Evolutionary conservation across 2,329 filamentous ascomycete genomes (phyloP), one percentile per base, ranked within the genome.

Genomic region (Fusarium tjaetaba): DNA sequence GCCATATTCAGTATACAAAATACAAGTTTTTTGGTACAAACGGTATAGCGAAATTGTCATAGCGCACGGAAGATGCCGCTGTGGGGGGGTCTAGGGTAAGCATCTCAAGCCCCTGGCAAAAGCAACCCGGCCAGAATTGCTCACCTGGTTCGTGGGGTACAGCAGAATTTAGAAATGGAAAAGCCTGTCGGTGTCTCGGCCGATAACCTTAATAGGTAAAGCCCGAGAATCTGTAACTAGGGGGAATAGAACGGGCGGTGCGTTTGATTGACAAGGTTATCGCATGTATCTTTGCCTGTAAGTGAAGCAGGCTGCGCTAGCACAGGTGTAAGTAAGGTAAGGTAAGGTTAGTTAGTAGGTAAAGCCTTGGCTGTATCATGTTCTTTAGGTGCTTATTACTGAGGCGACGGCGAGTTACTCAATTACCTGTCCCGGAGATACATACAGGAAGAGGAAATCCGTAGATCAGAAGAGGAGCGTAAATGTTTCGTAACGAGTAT

Each of bases 91-190:
- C 66, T 58, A 70, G 60, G 67, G 60, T 70, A 41, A 28, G 41
- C 22, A n/a, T 8, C 26, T 32, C 8, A 20, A 15, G 11, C 39
- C 30, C 38, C 26, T 55, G 45, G 24, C 46, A 65, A 32, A 26
- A 39, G 20, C n/a, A 48, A 42, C 34, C 63, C 55, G 55, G 42
- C n/a, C 32, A 66, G 48, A 45, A 26, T 28, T 36, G 30, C 34
- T 53, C 28, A 14, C 28, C 51, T 30, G 42, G 66, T 55, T 65
- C 52, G 64, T 72, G 69, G 64, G 69, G 70, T 65, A 65, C 15
- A 49, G 70, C 61, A 65, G 7, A 42, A 26, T 38, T 51, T 51
- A 64, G 13, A 41, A 38, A 36, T 32, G 28, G 34, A 55, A 59
- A 36, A 28, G 38, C 24, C 30, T 48, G 43, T 45, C 26, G 32